Evolutionary conservation across 768 basidiomycete species (phyloP).

Genomic region (Mycena crocata): DNA sequence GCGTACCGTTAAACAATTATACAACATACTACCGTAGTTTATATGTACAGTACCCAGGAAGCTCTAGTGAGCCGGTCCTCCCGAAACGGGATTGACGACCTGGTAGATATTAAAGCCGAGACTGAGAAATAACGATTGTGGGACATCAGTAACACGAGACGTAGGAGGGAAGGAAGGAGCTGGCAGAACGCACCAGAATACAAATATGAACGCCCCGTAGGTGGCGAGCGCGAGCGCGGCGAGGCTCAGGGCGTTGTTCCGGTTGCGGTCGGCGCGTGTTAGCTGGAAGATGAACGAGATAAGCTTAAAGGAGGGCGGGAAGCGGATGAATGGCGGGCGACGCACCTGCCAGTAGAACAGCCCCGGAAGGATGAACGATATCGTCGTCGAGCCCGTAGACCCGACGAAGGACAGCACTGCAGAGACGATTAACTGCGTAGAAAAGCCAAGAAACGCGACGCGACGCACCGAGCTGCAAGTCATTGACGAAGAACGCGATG

Average conservation of each 20-base stretch:
- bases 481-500: slow-evolving; percentile 82
- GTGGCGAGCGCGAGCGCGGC: slow-evolving; percentile 73
- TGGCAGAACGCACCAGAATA: slow-evolving; percentile 81
- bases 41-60: no score
- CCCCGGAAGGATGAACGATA: slow-evolving; percentile 95
- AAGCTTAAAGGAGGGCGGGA: not conserved
- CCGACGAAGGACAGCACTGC: slow-evolving; percentile 96
- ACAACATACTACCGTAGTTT: no score
- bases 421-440: slow-evolving; percentile 7
- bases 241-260: slow-evolving; percentile 61
- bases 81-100: slow-evolving; percentile 53
- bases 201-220: slow-evolving; percentile 84
- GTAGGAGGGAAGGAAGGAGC: not conserved
- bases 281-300: slow-evolving; percentile 55
- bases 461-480: slow-evolving; percentile 78
- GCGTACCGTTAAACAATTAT: no score
- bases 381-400: slow-evolving; percentile 95
- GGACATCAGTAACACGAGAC: slow-evolving; percentile 17
- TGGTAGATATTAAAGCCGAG: slow-evolving; percentile 85
- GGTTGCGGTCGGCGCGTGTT: slow-evolving; percentile 72
- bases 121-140: no score
- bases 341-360: slow-evolving; percentile 92
- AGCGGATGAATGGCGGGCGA: not conserved
- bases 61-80: slow-evolving; percentile 36
- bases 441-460: not conserved